Percentiles rank a stretch among this genome's conserved stretches.
phyloP scores from a whole-genome alignment of 2,329 filamentous ascomycete genomes.

The Ophiostoma australiae region DNA sequence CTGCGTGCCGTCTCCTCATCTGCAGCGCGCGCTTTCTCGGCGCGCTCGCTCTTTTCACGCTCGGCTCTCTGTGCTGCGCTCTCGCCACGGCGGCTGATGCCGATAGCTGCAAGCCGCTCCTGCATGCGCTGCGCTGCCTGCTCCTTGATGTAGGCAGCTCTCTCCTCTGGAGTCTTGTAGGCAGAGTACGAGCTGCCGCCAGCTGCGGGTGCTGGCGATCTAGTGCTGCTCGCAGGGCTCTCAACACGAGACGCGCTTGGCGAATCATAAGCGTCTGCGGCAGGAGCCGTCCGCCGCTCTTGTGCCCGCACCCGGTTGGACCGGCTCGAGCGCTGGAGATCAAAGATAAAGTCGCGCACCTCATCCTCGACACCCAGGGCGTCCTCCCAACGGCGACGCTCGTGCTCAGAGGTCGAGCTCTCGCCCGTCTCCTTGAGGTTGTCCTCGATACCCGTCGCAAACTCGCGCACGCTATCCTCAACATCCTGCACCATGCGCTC shows the following conservation, averaged over 20 bases:
- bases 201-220: slow-evolving; percentile 48
- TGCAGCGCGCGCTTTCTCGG: slow-evolving; percentile 79
- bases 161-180: slow-evolving; percentile 87
- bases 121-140: slow-evolving; percentile 97
- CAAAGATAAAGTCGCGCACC: slow-evolving; percentile 96
- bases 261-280: slow-evolving; percentile 28
- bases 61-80: slow-evolving; percentile 78
- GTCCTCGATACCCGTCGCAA: slow-evolving; percentile 77
- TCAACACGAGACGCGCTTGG: slow-evolving; percentile 17
- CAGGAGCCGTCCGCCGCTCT: slow-evolving; percentile 42
- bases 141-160: slow-evolving; percentile 93
- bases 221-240: slow-evolving; percentile 34
- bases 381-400: slow-evolving; percentile 92
- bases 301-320: slow-evolving; percentile 62
- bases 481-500: slow-evolving; percentile 96
- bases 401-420: slow-evolving; percentile 76
- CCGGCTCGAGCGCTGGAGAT: slow-evolving; percentile 81
- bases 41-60: slow-evolving; percentile 79
- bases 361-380: slow-evolving; percentile 93
- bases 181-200: slow-evolving; percentile 68
- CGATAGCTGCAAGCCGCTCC: slow-evolving; percentile 86
- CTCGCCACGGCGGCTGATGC: slow-evolving; percentile 83
- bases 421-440: slow-evolving; percentile 75
- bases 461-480: slow-evolving; percentile 90
- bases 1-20: slow-evolving; percentile 90